These are phyloP conservation scores for Chrysoporthe deuterocubensis DNA, from an alignment of 2,329 filamentous ascomycete genomes.

Conservation along the genomic window DNA sequence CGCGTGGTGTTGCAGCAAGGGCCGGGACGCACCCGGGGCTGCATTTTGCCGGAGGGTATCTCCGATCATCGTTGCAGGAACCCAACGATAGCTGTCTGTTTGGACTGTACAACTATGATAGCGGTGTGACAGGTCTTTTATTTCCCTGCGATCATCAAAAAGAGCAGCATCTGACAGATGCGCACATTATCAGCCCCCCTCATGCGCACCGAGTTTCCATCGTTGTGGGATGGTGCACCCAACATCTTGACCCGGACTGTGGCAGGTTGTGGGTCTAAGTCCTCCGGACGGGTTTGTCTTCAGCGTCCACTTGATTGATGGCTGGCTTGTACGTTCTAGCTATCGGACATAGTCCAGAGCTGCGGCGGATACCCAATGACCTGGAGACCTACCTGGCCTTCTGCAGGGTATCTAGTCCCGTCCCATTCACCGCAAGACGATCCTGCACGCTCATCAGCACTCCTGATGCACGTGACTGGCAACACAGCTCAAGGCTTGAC, in stretches of 20 bases:
- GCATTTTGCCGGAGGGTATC: slow-evolving; percentile 2
- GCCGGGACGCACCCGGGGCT: background rate
- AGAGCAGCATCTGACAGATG: background rate
- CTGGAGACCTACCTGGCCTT: background rate
- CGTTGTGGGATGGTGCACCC: too few species aligned
- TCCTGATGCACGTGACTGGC: background rate
- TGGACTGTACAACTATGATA: background rate
- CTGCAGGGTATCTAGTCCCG: background rate
- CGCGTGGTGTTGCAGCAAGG: background rate
- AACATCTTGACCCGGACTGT: too few species aligned
- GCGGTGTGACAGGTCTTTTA: background rate
- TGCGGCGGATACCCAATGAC: background rate
- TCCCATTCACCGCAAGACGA: background rate
- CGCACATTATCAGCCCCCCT: background rate
- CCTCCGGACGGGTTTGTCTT: background rate
- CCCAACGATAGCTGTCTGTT: background rate
- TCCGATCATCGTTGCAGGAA: background rate
- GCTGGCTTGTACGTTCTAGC: background rate
- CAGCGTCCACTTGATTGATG: background rate
- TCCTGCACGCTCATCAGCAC: background rate
- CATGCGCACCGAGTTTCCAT: background rate
- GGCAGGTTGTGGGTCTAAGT: too few species aligned
- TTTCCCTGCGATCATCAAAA: background rate
- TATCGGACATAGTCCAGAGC: background rate
- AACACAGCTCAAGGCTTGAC: too few species aligned